Evolutionary conservation across 2,329 filamentous ascomycete genomes (phyloP).

Genomic region (Colletotrichum falcatum): DNA sequence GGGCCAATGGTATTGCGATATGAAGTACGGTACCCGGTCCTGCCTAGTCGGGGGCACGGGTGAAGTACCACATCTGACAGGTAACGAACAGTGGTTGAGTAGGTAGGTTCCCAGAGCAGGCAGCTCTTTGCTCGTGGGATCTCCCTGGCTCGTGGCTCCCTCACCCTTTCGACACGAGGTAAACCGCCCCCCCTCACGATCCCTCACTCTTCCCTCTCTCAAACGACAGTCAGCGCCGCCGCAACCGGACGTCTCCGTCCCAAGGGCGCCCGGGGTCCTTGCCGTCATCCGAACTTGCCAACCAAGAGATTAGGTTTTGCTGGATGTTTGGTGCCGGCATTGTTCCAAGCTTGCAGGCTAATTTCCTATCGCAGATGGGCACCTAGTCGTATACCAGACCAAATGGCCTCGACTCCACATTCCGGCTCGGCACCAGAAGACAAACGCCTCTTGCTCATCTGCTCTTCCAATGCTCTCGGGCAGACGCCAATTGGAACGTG

Average conservation of each 20-base stretch:
- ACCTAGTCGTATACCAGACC: too few relatives aligned
- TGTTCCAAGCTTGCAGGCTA: not conserved
- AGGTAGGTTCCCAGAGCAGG: too few relatives aligned
- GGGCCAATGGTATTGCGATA: too few relatives aligned
- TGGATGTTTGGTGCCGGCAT: conserved; percentile 32
- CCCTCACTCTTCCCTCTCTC: conserved; percentile 11
- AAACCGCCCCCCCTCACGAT: not conserved
- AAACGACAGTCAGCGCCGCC: conserved; percentile 14
- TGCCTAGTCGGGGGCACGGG: too few relatives aligned
- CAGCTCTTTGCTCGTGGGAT: not conserved
- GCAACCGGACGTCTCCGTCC: conserved; percentile 1
- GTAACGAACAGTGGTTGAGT: too few relatives aligned
- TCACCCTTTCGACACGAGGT: conserved; percentile 14
- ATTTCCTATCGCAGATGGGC: not conserved
- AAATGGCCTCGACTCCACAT: not conserved
- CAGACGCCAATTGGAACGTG: too few relatives aligned
- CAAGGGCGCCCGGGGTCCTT: conserved; percentile 1
- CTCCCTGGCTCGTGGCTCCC: conserved; percentile 3
- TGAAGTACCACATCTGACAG: too few relatives aligned
- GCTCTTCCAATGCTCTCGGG: too few relatives aligned
- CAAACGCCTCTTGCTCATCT: not conserved
- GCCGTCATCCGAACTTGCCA: conserved; percentile 37
- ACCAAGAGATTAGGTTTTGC: conserved; percentile 27
- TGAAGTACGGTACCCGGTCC: too few relatives aligned
- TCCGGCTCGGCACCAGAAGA: not conserved